phyloP scores from a whole-genome alignment of 441 rosid genomes.

The Lepidium campestre region DNA sequence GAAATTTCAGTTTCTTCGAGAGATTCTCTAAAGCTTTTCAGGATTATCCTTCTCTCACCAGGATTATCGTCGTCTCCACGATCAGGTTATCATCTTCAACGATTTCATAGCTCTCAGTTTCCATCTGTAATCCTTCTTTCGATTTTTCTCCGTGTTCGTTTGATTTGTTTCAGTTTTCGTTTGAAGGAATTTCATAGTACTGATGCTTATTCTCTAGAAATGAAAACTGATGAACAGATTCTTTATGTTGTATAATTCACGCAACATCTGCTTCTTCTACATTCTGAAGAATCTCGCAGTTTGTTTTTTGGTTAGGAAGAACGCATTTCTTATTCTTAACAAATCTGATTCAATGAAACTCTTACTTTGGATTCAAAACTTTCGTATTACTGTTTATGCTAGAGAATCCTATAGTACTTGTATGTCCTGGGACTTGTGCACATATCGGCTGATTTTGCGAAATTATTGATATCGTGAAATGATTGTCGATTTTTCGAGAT shows the following conservation, averaged over 20 bases:
- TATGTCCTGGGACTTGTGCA: conserved; percentile 1
- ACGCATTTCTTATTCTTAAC: neutral
- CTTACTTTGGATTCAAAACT: neutral
- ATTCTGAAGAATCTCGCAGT: neutral
- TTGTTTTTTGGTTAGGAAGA: neutral
- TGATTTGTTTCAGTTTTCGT: neutral
- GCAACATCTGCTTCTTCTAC: conserved; percentile 1
- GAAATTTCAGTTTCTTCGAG: conserved; percentile 43
- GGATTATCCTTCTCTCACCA: conserved; percentile 60
- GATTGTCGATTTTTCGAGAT: conserved; percentile 8
- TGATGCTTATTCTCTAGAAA: neutral
- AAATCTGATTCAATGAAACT: neutral
- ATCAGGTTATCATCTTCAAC: conserved; percentile 46
- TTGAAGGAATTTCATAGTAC: neutral
- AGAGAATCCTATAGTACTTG: neutral
- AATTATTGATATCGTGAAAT: neutral
- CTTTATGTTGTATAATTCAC: conserved; percentile 12
- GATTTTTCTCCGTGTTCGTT: too few relatives aligned
- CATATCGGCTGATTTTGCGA: neutral
- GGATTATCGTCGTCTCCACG: conserved; percentile 65
- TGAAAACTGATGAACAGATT: neutral
- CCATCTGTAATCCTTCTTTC: too few relatives aligned
- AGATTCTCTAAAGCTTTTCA: conserved; percentile 60
- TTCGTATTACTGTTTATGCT: neutral
- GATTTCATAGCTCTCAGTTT: neutral